Percentiles rank a stretch among this genome's conserved stretches.
phyloP scores from a whole-genome alignment of 768 basidiomycete species.

The Ephemerocybe angulata region DNA sequence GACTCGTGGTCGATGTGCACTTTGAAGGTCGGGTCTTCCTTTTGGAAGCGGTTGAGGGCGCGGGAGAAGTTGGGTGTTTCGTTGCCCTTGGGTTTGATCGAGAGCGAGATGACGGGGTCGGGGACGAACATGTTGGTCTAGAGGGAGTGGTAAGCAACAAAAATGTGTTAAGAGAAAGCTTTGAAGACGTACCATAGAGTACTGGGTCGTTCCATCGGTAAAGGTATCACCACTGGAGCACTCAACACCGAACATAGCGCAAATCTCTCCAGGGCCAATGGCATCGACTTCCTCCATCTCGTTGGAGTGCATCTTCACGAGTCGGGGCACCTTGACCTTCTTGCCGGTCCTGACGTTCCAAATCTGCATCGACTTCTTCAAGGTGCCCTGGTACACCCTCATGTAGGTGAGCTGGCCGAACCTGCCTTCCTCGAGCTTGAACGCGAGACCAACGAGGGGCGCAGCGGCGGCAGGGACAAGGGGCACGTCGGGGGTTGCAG shows the following conservation, averaged over 20 bases:
- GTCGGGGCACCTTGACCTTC: slow-evolving; percentile 92
- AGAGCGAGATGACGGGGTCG: slow-evolving; percentile 94
- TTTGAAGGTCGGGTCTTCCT: slow-evolving; percentile 98
- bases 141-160: slow-evolving; percentile 4
- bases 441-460: slow-evolving; percentile 90
- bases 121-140: slow-evolving; percentile 99
- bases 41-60: slow-evolving; percentile 95
- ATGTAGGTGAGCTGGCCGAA: slow-evolving; percentile 98
- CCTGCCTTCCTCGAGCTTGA: slow-evolving; percentile 97
- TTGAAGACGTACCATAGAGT: slow-evolving; percentile 74
- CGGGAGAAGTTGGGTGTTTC: slow-evolving; percentile 97
- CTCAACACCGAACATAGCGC: slow-evolving; percentile 98
- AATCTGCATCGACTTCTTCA: slow-evolving; percentile 83
- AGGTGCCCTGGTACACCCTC: slow-evolving; percentile 92
- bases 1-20: slow-evolving; percentile 93
- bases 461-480: slow-evolving; percentile 81
- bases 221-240: slow-evolving; percentile 98
- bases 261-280: slow-evolving; percentile 97
- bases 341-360: slow-evolving; percentile 94
- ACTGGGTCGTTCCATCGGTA: slow-evolving; percentile 84
- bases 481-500: slow-evolving; percentile 62
- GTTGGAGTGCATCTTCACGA: slow-evolving; percentile 97
- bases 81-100: slow-evolving; percentile 86
- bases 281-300: slow-evolving; percentile 99
- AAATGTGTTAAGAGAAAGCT: background rate